Base-by-base conservation (phyloP, 768 basidiomycete genomes). In the Pluteus cervinus region DNA sequence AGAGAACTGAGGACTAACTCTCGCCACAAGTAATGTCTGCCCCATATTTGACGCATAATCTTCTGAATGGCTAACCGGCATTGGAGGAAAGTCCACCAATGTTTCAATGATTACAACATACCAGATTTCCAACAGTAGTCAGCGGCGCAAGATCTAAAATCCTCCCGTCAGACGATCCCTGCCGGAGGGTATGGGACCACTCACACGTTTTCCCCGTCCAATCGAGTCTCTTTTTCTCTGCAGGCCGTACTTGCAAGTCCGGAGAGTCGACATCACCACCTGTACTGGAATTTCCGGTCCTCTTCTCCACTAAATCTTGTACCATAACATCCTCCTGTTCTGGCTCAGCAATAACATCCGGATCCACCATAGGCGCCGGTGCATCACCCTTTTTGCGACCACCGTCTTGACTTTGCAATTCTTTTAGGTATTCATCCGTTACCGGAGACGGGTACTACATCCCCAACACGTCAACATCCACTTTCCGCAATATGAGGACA, bases 1-100 rank as follows among this genome's bases (percentile, higher is more conserved):
- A 29, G 7, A 3, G 23, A 18, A 39, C 24, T 6, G 17, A 31
- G 7, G 11, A 52, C 73, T 37, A 50, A 86, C 85, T 97, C 61
- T 97, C 94, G 17, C 91, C 90, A 45, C 89, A 92, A 3, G 92
- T 94, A 49, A 98, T 96, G 45, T 94, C 92, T 2, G 86, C 90
- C 10, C 94, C 94, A 41, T 85, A 79, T 17, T 75, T 66, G 7
- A 86, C 81, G 49, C 91, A 96, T 5, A 98, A 62, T 8, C 93
- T 75, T 12, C 96, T 79, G 69, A 98, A 99, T 2, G 96, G 96
- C 84, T 93, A 25, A 1, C 17, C 18, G 39, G 24, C 29, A 16
- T 30, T 25, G 39, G 20, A 17, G 33, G 28, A 30, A 26, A 8
- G 9, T 21, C 6, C 6, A 9, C 10, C 18, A 25, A 11, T 25